Percentiles rank a stretch among this genome's conserved stretches.
These are phyloP conservation scores for Nicotiana paniculata DNA, from an alignment of 257 asterid genomes.

Conservation along the genomic window DNA sequence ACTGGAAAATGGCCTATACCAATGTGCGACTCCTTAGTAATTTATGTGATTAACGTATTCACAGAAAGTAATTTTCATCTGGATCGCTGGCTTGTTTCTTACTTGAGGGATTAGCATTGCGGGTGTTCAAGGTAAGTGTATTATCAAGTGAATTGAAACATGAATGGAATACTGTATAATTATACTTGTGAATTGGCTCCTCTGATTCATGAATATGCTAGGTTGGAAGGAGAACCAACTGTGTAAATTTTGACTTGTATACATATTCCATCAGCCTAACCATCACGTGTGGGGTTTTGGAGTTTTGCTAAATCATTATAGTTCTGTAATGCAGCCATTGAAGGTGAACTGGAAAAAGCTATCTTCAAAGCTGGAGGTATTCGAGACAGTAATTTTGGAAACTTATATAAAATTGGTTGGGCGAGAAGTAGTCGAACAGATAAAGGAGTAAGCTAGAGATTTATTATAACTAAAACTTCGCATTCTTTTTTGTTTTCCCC, in stretches of 20 bases:
- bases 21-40: background rate
- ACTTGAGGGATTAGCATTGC: background rate
- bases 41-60: background rate
- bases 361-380: constrained; percentile 86
- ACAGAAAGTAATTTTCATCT: background rate
- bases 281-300: constrained; percentile 9
- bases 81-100: background rate
- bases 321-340: constrained; percentile 59
- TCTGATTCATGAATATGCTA: background rate
- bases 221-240: background rate
- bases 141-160: background rate
- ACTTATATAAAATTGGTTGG: constrained; percentile 82
- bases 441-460: constrained; percentile 70
- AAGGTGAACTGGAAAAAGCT: constrained; percentile 89
- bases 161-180: background rate
- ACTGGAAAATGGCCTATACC: constrained; percentile 1
- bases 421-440: constrained; percentile 97
- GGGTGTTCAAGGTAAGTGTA: background rate
- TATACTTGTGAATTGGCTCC: background rate
- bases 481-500: background rate
- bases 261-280: constrained; percentile 13
- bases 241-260: background rate
- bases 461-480: background rate
- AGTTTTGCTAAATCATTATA: constrained; percentile 26
- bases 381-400: constrained; percentile 78